phyloP scores from a whole-genome alignment of 208 protist genomes.

The Acanthamoeba castellanii region DNA sequence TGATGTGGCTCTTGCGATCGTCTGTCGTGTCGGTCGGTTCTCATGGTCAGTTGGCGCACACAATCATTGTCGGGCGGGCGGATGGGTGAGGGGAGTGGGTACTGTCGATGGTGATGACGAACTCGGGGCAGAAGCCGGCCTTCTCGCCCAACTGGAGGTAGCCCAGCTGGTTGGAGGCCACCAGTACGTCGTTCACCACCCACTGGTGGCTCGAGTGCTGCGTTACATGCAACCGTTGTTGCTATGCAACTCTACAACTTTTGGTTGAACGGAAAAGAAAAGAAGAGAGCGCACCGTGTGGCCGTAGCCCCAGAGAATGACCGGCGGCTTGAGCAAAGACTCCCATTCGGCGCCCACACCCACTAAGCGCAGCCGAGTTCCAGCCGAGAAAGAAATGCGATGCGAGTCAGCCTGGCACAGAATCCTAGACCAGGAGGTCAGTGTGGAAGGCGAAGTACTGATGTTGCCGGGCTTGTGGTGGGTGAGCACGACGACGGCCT shows the following conservation, averaged over 20 bases:
- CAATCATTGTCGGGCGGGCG: not conserved
- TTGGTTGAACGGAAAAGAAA: not conserved
- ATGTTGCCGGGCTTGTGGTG: too few species aligned
- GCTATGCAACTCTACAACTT: not conserved
- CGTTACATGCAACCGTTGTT: not conserved
- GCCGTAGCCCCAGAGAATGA: too few species aligned
- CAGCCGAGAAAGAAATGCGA: too few species aligned
- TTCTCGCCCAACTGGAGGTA: slow-evolving; percentile 55
- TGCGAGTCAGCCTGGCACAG: too few species aligned
- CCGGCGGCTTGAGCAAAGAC: too few species aligned
- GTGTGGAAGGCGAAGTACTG: too few species aligned
- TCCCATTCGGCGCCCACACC: too few species aligned
- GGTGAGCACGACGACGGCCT: not conserved
- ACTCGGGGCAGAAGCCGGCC: slow-evolving; percentile 35
- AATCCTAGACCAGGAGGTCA: too few species aligned
- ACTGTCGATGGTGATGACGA: not conserved
- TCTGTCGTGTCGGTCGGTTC: not conserved
- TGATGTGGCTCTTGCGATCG: not conserved
- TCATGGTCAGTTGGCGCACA: not conserved
- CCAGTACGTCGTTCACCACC: not conserved
- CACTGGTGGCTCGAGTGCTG: slow-evolving; percentile 15
- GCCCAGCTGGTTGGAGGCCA: slow-evolving; percentile 54
- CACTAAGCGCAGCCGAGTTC: too few species aligned
- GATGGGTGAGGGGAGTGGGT: not conserved
- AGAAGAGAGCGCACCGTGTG: slow-evolving; percentile 8